phyloP scores from a whole-genome alignment of 371 early-diverging fungal species.

The Circinella umbellata region DNA sequence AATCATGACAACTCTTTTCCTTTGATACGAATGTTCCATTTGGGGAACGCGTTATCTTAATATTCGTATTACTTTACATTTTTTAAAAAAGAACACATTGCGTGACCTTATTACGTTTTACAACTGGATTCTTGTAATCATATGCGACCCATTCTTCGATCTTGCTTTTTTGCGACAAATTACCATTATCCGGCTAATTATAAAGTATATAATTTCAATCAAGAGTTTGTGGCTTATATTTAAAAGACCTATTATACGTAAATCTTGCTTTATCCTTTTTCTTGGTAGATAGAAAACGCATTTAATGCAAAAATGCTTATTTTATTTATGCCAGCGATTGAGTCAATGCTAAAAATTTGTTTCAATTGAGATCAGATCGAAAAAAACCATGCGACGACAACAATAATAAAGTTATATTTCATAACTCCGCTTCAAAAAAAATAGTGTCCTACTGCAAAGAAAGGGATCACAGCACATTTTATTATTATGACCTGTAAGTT shows the following conservation, averaged over 20 bases:
- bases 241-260: background rate
- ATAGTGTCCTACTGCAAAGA: too few species aligned
- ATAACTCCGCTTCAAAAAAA: too few species aligned
- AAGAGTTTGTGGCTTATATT: background rate
- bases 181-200: background rate
- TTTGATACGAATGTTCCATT: slow-evolving; percentile 2
- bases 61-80: background rate
- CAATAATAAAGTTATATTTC: too few species aligned
- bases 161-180: background rate
- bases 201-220: background rate
- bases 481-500: too few species aligned
- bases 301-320: too few species aligned
- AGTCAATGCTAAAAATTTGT: too few species aligned
- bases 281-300: too few species aligned
- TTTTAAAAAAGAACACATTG: background rate
- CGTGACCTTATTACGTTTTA: slow-evolving; percentile 8
- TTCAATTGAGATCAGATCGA: too few species aligned
- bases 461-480: too few species aligned
- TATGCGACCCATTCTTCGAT: background rate
- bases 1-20: background rate
- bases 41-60: background rate
- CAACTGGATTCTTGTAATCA: background rate
- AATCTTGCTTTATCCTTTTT: too few species aligned
- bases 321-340: too few species aligned
- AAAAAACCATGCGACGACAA: too few species aligned